These are phyloP conservation scores for Talaromyces sp. DNA, from an alignment of 2,329 filamentous ascomycete species.

Conservation along the genomic window DNA sequence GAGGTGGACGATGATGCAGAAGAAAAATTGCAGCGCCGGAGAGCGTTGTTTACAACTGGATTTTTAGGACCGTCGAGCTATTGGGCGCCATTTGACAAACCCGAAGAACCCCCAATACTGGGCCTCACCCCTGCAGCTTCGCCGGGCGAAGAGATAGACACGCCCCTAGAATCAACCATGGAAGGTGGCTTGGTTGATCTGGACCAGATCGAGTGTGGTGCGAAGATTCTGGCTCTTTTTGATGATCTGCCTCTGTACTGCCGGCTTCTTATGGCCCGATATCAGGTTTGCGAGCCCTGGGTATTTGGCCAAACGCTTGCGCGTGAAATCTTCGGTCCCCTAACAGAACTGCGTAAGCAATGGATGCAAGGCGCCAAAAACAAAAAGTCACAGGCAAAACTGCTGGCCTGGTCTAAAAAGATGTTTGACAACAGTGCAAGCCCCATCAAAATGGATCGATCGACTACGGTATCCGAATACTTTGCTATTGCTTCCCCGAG, in stretches of 20 bases:
- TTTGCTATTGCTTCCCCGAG: constrained; percentile 7
- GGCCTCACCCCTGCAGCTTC: neutral
- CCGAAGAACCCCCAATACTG: neutral
- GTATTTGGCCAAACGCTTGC: constrained; percentile 4
- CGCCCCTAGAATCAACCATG: constrained; percentile 1
- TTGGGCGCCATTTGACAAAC: constrained; percentile 15
- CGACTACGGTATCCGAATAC: constrained; percentile 15
- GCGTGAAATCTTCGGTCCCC: neutral
- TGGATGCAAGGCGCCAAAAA: constrained; percentile 3
- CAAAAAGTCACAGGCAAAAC: neutral
- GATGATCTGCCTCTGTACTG: constrained; percentile 7
- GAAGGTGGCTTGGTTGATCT: neutral
- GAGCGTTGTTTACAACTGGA: constrained; percentile 8
- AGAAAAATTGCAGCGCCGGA: neutral
- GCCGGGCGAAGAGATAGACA: neutral
- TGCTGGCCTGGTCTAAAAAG: constrained; percentile 13
- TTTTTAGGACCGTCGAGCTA: constrained; percentile 19
- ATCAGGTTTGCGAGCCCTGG: neutral
- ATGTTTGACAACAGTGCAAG: constrained; percentile 14
- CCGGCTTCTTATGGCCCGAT: constrained; percentile 1
- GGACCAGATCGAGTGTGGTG: constrained; percentile 9
- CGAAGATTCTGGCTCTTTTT: constrained; percentile 4
- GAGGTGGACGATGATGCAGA: neutral
- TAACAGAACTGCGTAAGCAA: constrained; percentile 2
- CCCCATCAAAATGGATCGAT: constrained; percentile 5